Percentiles rank a stretch among this genome's conserved stretches.
Conservation (phyloP, 2,329 filamentous ascomycete genomes). For the Apiospora saccharicola region DNA sequence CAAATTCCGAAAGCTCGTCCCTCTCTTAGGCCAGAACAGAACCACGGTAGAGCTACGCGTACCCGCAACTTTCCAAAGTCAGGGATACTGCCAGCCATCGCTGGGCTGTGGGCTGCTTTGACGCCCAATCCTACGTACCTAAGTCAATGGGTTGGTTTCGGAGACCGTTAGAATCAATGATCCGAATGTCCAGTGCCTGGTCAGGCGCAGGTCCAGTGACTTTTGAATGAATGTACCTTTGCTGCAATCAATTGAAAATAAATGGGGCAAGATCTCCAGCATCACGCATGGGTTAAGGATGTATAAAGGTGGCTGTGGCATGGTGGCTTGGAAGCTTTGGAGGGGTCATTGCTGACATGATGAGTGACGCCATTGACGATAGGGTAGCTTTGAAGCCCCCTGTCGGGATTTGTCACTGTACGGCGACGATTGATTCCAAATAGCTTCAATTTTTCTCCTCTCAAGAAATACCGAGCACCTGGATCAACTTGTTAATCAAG, state of each 20-base stretch:
- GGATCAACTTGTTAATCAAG: background rate
- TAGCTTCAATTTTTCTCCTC: background rate
- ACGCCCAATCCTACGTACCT: background rate
- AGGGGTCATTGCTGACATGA: slow-evolving; percentile 19
- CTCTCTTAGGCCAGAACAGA: background rate
- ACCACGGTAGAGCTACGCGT: background rate
- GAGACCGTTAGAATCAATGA: background rate
- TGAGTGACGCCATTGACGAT: slow-evolving; percentile 16
- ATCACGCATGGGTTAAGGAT: no score
- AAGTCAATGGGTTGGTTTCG: background rate
- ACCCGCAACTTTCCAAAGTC: background rate
- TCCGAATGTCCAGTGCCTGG: background rate
- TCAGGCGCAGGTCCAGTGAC: background rate
- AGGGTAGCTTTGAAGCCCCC: slow-evolving; percentile 1
- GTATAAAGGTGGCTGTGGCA: background rate
- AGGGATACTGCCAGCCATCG: background rate
- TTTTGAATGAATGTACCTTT: background rate
- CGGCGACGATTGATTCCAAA: slow-evolving; percentile 24
- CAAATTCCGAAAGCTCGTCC: slow-evolving; percentile 11
- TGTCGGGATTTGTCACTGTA: slow-evolving; percentile 12
- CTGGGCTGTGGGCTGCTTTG: background rate
- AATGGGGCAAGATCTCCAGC: no score
- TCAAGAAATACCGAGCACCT: background rate
- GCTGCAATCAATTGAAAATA: background rate
- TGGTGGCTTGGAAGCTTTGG: slow-evolving; percentile 3